Evolutionary conservation across 2,329 filamentous ascomycete species (phyloP).

Genomic region (Microcyclospora tardicrescens): DNA sequence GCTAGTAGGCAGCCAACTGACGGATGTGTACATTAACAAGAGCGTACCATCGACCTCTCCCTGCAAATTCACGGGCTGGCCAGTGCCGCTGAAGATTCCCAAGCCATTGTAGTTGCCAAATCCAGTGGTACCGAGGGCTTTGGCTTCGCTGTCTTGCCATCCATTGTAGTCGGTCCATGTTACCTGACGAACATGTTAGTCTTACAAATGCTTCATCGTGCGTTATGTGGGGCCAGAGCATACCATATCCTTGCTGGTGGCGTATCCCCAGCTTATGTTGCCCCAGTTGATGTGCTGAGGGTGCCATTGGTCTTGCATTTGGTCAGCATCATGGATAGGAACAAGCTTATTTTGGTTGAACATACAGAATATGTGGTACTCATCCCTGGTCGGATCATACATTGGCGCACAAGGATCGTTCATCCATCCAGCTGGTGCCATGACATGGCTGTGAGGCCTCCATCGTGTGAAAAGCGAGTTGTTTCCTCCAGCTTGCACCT

Average conservation of each 20-base stretch:
- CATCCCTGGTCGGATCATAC: conserved; percentile 35
- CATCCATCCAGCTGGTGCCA: conserved; percentile 37
- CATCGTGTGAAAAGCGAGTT: conserved; percentile 38
- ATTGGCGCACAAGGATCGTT: conserved; percentile 40
- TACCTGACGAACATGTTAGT: background rate
- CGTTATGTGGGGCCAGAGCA: too few relatives aligned
- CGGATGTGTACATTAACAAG: conserved; percentile 36
- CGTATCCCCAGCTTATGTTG: conserved; percentile 40
- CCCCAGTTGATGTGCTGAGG: conserved; percentile 36
- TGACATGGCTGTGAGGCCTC: conserved; percentile 34
- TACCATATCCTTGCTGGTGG: conserved; percentile 37
- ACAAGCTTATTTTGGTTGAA: too few relatives aligned
- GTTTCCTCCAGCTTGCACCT: conserved; percentile 27
- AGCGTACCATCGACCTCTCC: conserved; percentile 36
- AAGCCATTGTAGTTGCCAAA: conserved; percentile 36
- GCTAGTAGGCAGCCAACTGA: conserved; percentile 32
- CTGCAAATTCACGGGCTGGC: conserved; percentile 35
- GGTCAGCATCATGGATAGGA: too few relatives aligned
- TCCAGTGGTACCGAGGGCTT: conserved; percentile 28
- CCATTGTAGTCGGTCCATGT: conserved; percentile 24
- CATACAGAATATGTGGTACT: conserved; percentile 39
- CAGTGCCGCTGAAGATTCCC: conserved; percentile 41
- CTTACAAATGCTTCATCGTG: too few relatives aligned
- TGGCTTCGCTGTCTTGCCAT: conserved; percentile 32
- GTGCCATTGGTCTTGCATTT: conserved; percentile 30